Base-by-base conservation (phyloP, 768 basidiomycete species). In the Scleroderma citrinum region DNA sequence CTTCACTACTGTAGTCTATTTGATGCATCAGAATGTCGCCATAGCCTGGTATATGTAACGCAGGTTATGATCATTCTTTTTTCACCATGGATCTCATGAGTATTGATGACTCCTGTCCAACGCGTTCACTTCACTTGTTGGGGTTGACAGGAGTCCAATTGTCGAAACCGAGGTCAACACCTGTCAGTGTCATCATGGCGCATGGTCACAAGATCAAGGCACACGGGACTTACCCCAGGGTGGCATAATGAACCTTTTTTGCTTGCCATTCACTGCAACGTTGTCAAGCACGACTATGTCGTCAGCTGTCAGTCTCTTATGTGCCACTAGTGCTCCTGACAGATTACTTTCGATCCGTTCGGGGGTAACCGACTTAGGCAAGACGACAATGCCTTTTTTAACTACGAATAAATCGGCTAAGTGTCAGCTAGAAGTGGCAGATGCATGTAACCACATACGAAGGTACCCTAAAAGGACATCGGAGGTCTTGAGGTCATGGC, bases 341-440 rank as follows among this genome's bases (percentile, higher is more conserved):
- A 81, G 59, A 62, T 85, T 86, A 3, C 76, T 66, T 19, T 72
- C 68, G 63, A 92, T 87, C 47, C 89, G 81, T 29, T 74, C 62
- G 24, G 80, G 76, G 1, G 77, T 92, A 32, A 92, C 84, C 6
- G 86, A 88, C 68, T 91, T 92, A 2, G 90, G 81, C 31, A 94
- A 75, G 24, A 76, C 72, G 34, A 87, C 74, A 38, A 81, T 71
- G 32, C 74, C 80, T 59, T 86, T 85, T 11, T 76, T 72, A 46
- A 87, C 83, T 83, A 44, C 56, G 51, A 29, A 29, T n/a, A n/a
- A n/a, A n/a, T n/a, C n/a, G n/a, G n/a, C n/a, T n/a, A n/a, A n/a
- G 37, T 17, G 26, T 29, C 26, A 29, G 4, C 26, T 31, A 48
- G 31, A 10, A 36, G 21, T 46, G 37, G 44, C 35, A 24, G 48